Conservation (phyloP, 2,329 filamentous ascomycete genomes). For the Akanthomyces lecanii region DNA sequence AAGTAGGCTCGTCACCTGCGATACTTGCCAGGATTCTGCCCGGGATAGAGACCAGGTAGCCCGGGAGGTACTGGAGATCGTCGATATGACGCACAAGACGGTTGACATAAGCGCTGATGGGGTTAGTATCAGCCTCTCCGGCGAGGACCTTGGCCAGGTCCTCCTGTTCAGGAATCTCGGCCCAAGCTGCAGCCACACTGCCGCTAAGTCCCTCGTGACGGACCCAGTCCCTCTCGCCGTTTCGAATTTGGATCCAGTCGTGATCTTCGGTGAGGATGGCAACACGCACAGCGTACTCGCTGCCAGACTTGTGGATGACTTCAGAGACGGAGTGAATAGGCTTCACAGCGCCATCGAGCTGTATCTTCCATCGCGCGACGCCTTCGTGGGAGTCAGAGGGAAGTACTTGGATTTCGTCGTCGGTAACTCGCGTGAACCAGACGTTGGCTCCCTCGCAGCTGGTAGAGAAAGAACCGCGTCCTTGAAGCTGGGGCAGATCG, state of each 20-base stretch:
- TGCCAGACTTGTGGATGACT: conserved; percentile 66
- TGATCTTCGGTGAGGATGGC: conserved; percentile 63
- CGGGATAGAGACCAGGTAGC: conserved; percentile 67
- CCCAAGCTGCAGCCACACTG: conserved; percentile 74
- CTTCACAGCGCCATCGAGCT: conserved; percentile 37
- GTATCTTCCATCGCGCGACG: conserved; percentile 68
- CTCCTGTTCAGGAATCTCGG: conserved; percentile 69
- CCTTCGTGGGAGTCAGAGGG: conserved; percentile 74
- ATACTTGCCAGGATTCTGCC: conserved; percentile 62
- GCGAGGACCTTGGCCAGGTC: conserved; percentile 76
- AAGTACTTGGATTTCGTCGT: conserved; percentile 67
- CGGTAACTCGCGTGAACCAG: conserved; percentile 80
- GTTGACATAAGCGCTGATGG: conserved; percentile 79
- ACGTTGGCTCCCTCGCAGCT: conserved; percentile 76
- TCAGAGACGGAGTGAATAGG: conserved; percentile 73
- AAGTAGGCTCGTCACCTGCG: conserved; percentile 49
- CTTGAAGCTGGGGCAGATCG: conserved; percentile 66
- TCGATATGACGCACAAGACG: conserved; percentile 75
- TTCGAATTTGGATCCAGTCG: conserved; percentile 80
- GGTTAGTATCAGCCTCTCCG: conserved; percentile 78
- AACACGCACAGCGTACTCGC: conserved; percentile 71
- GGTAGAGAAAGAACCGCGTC: conserved; percentile 70
- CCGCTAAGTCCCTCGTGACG: conserved; percentile 79
- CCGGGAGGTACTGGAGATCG: conserved; percentile 73
- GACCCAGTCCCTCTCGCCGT: conserved; percentile 76